Evolutionary conservation across 108 stramenopile genomes (phyloP), one percentile per base, ranked within the genome.

Genomic region (Cylindrotheca closterium): DNA sequence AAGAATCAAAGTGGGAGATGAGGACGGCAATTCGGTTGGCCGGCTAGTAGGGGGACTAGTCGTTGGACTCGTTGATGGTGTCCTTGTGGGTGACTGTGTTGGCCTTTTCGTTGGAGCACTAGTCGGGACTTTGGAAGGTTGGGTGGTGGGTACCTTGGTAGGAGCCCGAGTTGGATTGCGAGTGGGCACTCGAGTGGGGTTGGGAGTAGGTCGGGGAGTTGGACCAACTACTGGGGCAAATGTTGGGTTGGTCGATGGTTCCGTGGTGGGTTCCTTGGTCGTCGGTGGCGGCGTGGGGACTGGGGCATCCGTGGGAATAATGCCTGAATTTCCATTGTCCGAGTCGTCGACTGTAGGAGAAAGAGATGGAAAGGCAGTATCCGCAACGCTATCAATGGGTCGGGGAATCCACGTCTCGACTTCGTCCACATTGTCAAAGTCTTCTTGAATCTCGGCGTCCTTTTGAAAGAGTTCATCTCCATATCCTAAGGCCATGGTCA

Each of bases 61-160:
- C 0, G 61, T 51, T 2, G 61, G 61, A 29, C 18, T 19, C 10
- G 48, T 15, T 0, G 61, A 47, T 18, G 61, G 61, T 1, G 12
- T 47, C 2, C 12, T 1, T 12, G 61, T 63, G n/a, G 61, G 61
- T 18, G 10, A 17, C 1, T 1, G 55, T 17, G 55, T 57, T 7
- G 55, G 55, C 21, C 18, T 21, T n/a, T 50, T 29, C 1, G 61
- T 8, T 25, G 55, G 55, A 29, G 25, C 8, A 30, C 27, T 4
- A 58, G 58, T 58, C 4, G 63, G 63, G 23, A 50, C 26, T 1
- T 4, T 28, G 5, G 63, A 53, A 10, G 63, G 63, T 22, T n/a
- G 19, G 12, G 48, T 7, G 5, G 60, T 49, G 8, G 46, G 46
- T 24, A 27, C 15, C 15, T 15, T 59, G 34, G 58, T 59, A 7